Conservation (phyloP, 1,139 yeast species). For the Sugiyamaella xylanicola region DNA sequence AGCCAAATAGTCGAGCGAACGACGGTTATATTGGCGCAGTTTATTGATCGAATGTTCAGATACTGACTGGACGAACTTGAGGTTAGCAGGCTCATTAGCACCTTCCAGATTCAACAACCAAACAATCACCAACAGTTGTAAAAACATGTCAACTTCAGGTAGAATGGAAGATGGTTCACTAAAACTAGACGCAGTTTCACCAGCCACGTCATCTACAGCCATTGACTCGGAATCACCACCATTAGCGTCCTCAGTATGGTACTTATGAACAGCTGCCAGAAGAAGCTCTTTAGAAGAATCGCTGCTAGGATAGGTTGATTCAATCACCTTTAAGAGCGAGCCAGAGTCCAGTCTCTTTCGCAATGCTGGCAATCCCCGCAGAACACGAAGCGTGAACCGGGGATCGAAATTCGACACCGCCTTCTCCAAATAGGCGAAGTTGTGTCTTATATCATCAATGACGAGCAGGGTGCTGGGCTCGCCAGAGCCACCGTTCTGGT, state of each 20-base stretch:
- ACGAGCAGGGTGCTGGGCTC: slow-evolving; percentile 10
- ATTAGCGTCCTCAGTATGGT: slow-evolving; percentile 26
- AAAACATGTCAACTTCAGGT: slow-evolving; percentile 80
- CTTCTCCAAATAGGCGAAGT: slow-evolving; percentile 60
- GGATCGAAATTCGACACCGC: slow-evolving; percentile 82
- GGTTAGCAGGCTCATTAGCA: slow-evolving; percentile 29
- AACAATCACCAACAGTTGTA: slow-evolving; percentile 77
- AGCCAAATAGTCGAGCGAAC: slow-evolving; percentile 81
- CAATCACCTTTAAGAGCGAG: slow-evolving; percentile 57
- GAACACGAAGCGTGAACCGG: slow-evolving; percentile 79
- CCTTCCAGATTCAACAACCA: slow-evolving; percentile 67
- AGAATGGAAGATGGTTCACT: slow-evolving; percentile 40
- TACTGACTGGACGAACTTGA: slow-evolving; percentile 22
- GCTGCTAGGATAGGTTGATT: slow-evolving; percentile 54
- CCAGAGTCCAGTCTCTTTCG: slow-evolving; percentile 63
- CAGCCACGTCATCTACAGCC: slow-evolving; percentile 8
- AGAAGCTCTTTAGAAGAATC: slow-evolving; percentile 51
- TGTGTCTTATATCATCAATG: slow-evolving; percentile 51
- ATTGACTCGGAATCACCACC: slow-evolving; percentile 37
- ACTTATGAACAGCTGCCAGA: slow-evolving; percentile 40
- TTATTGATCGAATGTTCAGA: slow-evolving; percentile 54
- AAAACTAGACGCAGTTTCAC: neutral
- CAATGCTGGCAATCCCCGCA: slow-evolving; percentile 77
- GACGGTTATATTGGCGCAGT: slow-evolving; percentile 67
- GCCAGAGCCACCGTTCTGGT: neutral